These are phyloP conservation scores for Venturiaceae sp. DNA, from an alignment of 2,329 filamentous ascomycete genomes.

Conservation along the genomic window DNA sequence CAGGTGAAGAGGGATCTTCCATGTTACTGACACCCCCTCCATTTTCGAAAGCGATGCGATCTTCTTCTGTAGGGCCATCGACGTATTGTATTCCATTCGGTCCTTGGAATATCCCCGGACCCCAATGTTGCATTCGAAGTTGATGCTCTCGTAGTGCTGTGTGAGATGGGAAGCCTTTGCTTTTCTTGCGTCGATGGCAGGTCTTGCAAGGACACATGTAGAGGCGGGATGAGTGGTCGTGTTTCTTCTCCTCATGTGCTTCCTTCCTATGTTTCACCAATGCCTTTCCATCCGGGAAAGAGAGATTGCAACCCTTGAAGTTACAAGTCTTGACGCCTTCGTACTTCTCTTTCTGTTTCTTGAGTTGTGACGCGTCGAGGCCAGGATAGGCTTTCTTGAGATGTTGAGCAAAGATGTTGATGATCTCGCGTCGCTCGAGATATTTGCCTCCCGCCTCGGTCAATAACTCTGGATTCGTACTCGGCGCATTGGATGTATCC, in stretches of 20 bases:
- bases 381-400: conserved; percentile 13
- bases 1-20: not conserved
- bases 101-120: not conserved
- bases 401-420: conserved; percentile 14
- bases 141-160: conserved; percentile 13
- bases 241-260: conserved; percentile 13
- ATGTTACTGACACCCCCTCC: not conserved
- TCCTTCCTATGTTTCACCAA: conserved; percentile 13
- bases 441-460: conserved; percentile 14
- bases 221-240: conserved; percentile 13
- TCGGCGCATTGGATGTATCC: conserved; percentile 9
- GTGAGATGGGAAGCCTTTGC: conserved; percentile 13
- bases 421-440: conserved; percentile 13
- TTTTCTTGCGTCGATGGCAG: conserved; percentile 14
- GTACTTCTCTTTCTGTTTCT: conserved; percentile 15
- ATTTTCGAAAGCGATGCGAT: not conserved
- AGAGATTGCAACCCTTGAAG: conserved; percentile 13
- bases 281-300: conserved; percentile 13
- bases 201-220: conserved; percentile 13
- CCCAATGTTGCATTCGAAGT: conserved; percentile 8
- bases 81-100: not conserved
- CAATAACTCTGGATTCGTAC: conserved; percentile 9
- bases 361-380: conserved; percentile 11
- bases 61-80: not conserved
- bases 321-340: conserved; percentile 14